Percentiles rank a stretch among this genome's conserved stretches.
Evolutionary conservation across 192 early-diverging fungal genomes (phyloP).

Genomic region (Mortierella hygrophila): DNA sequence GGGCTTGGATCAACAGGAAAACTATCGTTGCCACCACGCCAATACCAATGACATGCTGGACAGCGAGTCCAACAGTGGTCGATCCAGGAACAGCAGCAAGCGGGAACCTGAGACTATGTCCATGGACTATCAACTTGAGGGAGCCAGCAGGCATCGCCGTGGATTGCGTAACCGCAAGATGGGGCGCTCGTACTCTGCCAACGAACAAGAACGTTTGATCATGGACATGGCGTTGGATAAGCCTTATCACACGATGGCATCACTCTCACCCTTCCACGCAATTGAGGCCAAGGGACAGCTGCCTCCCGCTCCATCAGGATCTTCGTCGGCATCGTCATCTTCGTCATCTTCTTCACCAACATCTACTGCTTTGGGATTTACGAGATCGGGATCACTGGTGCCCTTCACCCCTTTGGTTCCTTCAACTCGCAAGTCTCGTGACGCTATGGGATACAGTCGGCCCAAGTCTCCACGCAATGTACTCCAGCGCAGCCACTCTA

Average conservation of each 20-base stretch:
- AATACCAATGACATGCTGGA: background rate
- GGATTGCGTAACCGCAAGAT: conserved; percentile 30
- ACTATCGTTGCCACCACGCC: background rate
- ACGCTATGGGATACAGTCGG: background rate
- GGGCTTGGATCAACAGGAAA: background rate
- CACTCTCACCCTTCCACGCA: conserved; percentile 14
- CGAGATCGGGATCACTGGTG: conserved; percentile 14
- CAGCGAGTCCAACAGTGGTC: background rate
- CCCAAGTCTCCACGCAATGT: conserved; percentile 5
- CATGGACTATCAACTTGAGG: conserved; percentile 31
- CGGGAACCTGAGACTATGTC: conserved; percentile 28
- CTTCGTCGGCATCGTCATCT: conserved; percentile 25
- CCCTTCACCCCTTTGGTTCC: conserved; percentile 6
- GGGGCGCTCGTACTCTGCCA: conserved; percentile 26
- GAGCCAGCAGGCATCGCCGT: conserved; percentile 13
- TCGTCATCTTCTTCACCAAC: conserved; percentile 10
- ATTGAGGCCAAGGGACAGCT: background rate
- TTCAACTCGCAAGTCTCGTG: conserved; percentile 7
- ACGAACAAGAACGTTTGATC: conserved; percentile 34
- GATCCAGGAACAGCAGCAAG: conserved; percentile 14
- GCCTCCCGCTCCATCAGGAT: background rate
- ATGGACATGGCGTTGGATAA: conserved; percentile 49
- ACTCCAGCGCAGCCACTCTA: conserved; percentile 41
- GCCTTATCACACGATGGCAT: conserved; percentile 1
- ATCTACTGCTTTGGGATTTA: background rate